Percentiles rank a stretch among this genome's conserved stretches.
Conservation (phyloP, 495 filamentous ascomycete genomes). For the Baudoinia panamericana region DNA sequence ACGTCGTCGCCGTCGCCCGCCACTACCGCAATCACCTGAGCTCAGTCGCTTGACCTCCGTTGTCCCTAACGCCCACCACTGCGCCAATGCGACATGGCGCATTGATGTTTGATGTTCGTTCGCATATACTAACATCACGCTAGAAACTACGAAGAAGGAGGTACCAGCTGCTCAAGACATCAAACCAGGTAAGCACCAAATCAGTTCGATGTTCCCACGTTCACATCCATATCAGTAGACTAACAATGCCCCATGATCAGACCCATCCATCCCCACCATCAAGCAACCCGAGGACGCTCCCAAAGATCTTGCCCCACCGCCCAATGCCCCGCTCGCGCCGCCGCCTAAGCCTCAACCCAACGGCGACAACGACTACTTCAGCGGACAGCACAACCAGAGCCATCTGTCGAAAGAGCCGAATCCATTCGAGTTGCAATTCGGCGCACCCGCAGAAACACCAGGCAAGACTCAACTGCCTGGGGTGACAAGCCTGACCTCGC, state of each 20-base stretch:
- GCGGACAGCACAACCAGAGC: constrained; percentile 39
- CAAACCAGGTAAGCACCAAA: constrained; percentile 1
- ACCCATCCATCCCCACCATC: constrained; percentile 11
- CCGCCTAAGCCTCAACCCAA: constrained; percentile 56
- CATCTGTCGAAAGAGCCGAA: constrained; percentile 77
- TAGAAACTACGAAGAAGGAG: not conserved
- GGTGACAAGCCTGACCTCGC: constrained; percentile 83
- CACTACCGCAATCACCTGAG: not conserved
- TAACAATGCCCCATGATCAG: constrained; percentile 4
- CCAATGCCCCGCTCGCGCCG: constrained; percentile 55
- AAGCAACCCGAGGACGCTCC: constrained; percentile 21
- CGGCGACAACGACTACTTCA: constrained; percentile 58
- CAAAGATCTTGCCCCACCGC: constrained; percentile 22
- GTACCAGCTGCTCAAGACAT: not conserved
- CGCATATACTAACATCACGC: not conserved
- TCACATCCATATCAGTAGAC: not conserved
- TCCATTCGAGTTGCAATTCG: constrained; percentile 88
- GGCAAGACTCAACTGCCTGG: constrained; percentile 82
- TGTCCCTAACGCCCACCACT: not conserved
- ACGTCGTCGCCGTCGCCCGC: constrained; percentile 10
- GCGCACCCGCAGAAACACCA: constrained; percentile 61
- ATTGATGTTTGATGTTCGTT: not conserved
- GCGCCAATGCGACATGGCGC: not conserved
- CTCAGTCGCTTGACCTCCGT: not conserved
- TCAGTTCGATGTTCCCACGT: not conserved